Evolutionary conservation across 2,329 filamentous ascomycete species (phyloP).

Genomic region (Fusarium bactridioides): DNA sequence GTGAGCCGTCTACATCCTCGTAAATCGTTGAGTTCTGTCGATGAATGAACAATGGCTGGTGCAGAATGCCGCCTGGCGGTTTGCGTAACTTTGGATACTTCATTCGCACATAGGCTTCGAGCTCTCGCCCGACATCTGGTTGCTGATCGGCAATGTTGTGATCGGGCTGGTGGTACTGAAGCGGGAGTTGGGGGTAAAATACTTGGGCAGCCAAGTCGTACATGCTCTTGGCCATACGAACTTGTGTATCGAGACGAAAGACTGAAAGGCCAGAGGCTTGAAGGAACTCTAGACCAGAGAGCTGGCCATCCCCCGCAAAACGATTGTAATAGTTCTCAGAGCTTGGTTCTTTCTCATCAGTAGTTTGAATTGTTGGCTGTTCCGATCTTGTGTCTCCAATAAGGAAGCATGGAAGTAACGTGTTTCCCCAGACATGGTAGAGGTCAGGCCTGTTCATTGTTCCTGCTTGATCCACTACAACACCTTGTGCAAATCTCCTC

Average conservation of each 20-base stretch:
- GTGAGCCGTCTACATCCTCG: not conserved
- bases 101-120: not conserved
- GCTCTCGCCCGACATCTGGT: not conserved
- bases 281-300: not conserved
- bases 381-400: slow-evolving; percentile 32
- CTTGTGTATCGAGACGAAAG: slow-evolving; percentile 26
- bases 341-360: not conserved
- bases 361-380: slow-evolving; percentile 1
- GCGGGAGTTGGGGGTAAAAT: not conserved
- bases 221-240: slow-evolving; percentile 33
- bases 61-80: not conserved
- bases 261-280: slow-evolving; percentile 16
- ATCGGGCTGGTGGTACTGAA: not conserved
- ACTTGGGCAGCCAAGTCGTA: slow-evolving; percentile 13
- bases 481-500: not conserved
- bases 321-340: slow-evolving; percentile 4
- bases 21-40: not conserved
- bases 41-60: not conserved
- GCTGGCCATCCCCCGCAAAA: not conserved
- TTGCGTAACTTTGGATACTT: not conserved
- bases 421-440: slow-evolving; percentile 34
- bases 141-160: accelerated
- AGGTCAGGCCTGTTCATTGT: slow-evolving; percentile 30
- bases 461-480: slow-evolving; percentile 37
- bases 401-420: slow-evolving; percentile 28